phyloP scores from a whole-genome alignment of 768 basidiomycete genomes.

The Melanogaster broomeanus region DNA sequence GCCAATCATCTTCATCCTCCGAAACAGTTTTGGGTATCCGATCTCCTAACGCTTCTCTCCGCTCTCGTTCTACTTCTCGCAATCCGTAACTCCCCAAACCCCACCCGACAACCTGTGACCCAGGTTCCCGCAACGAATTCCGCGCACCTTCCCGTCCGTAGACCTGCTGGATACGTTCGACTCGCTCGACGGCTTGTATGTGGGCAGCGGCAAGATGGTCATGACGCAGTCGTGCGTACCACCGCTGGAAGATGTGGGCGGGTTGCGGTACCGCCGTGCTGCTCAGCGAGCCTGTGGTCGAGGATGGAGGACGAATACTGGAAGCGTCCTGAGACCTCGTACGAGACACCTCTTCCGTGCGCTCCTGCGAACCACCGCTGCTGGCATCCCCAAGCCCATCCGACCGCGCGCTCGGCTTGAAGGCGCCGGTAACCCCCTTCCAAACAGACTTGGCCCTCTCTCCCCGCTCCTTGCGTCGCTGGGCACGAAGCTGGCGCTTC shows the following conservation, averaged over 20 bases:
- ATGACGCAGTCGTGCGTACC: conserved; percentile 63
- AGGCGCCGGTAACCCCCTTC: conserved; percentile 57
- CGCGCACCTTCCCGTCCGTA: conserved; percentile 41
- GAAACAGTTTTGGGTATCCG: conserved; percentile 6
- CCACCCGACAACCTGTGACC: conserved; percentile 54
- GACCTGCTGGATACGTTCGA: conserved; percentile 64
- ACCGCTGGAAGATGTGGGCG: conserved; percentile 44
- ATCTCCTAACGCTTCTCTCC: conserved; percentile 13
- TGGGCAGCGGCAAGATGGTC: conserved; percentile 72
- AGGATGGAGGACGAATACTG: background rate
- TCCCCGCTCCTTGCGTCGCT: conserved; percentile 49
- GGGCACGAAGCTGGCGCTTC: conserved; percentile 47
- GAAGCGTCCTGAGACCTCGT: conserved; percentile 12
- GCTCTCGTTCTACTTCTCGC: conserved; percentile 35
- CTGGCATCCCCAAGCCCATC: background rate
- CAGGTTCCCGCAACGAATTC: conserved; percentile 24
- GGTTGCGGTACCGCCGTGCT: conserved; percentile 6
- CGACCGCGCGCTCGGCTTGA: conserved; percentile 25
- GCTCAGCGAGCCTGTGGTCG: background rate
- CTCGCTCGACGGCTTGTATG: conserved; percentile 68
- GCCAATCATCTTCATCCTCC: conserved; percentile 28
- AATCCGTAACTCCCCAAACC: conserved; percentile 71
- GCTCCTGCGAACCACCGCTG: background rate
- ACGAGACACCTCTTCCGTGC: background rate
- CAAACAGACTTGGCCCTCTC: conserved; percentile 58